Evolutionary conservation across 371 early-diverging fungal species (phyloP).

Genomic region (Mucor racemosus): DNA sequence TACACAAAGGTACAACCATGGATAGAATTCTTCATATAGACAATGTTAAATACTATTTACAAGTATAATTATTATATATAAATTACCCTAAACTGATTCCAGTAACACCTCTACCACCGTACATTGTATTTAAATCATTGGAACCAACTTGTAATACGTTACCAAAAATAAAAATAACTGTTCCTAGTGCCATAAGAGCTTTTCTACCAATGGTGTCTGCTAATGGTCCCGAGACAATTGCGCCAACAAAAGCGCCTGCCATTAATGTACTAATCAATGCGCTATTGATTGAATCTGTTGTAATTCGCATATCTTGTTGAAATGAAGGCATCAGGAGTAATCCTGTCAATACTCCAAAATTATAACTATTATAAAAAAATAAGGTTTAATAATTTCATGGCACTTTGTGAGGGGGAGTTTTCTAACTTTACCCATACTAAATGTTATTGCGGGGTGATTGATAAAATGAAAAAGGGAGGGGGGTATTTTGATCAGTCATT

Average conservation of each 20-base stretch:
- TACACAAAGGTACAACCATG: slow-evolving; percentile 86
- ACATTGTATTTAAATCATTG: slow-evolving; percentile 56
- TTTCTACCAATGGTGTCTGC: slow-evolving; percentile 82
- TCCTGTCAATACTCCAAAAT: slow-evolving; percentile 56
- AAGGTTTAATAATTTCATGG: background rate
- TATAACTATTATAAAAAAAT: slow-evolving; percentile 39
- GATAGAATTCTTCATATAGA: slow-evolving; percentile 61
- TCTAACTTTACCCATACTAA: slow-evolving; percentile 34
- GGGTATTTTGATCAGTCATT: background rate
- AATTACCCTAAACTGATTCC: slow-evolving; percentile 86
- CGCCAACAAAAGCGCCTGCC: slow-evolving; percentile 71
- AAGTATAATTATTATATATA: background rate
- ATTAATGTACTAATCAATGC: slow-evolving; percentile 72
- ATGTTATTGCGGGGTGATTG: background rate
- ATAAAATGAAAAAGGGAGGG: background rate
- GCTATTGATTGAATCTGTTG: slow-evolving; percentile 44
- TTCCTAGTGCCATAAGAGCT: slow-evolving; percentile 71
- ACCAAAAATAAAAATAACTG: slow-evolving; percentile 75
- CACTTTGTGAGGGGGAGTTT: background rate
- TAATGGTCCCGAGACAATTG: slow-evolving; percentile 65
- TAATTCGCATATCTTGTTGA: slow-evolving; percentile 35
- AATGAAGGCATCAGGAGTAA: slow-evolving; percentile 48
- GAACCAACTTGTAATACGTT: slow-evolving; percentile 75
- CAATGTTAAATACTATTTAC: background rate
- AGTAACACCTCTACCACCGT: slow-evolving; percentile 77